Evolutionary conservation across 2,329 filamentous ascomycete species (phyloP).

Genomic region (Colletotrichum acutatum): DNA sequence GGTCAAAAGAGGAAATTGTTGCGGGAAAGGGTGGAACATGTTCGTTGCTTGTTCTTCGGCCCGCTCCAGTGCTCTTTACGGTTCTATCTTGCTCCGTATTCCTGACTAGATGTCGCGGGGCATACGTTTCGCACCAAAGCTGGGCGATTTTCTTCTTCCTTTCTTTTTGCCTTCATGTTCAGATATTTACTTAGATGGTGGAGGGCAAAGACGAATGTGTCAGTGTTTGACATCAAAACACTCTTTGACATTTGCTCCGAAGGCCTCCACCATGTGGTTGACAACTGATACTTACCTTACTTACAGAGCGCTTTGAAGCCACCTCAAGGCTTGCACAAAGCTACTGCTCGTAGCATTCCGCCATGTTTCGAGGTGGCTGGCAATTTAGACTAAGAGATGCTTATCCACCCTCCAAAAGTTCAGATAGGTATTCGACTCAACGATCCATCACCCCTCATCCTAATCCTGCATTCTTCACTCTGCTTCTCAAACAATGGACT

Average conservation of each 20-base stretch:
- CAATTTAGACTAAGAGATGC: too few relatives aligned
- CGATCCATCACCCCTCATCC: background rate
- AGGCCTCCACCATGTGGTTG: background rate
- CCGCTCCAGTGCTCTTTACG: background rate
- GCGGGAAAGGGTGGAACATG: conserved; percentile 11
- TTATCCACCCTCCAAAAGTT: too few relatives aligned
- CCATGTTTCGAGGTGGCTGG: background rate
- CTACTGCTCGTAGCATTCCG: background rate
- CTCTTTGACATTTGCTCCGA: background rate
- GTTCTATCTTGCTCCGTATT: too few relatives aligned
- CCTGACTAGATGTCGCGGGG: too few relatives aligned
- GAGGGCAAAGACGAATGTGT: background rate
- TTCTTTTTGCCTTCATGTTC: background rate
- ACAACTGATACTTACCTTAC: background rate
- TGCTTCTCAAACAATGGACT: background rate
- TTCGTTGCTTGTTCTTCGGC: background rate
- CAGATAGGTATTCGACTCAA: too few relatives aligned
- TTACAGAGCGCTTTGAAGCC: background rate
- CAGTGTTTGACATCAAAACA: background rate
- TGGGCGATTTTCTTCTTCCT: background rate
- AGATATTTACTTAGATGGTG: background rate
- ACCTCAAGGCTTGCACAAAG: background rate
- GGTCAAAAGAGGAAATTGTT: conserved; percentile 32
- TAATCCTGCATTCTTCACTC: background rate
- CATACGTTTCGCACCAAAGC: background rate